Evolutionary conservation across 495 filamentous ascomycete species (phyloP).

Genomic region (Neurospora sp.): DNA sequence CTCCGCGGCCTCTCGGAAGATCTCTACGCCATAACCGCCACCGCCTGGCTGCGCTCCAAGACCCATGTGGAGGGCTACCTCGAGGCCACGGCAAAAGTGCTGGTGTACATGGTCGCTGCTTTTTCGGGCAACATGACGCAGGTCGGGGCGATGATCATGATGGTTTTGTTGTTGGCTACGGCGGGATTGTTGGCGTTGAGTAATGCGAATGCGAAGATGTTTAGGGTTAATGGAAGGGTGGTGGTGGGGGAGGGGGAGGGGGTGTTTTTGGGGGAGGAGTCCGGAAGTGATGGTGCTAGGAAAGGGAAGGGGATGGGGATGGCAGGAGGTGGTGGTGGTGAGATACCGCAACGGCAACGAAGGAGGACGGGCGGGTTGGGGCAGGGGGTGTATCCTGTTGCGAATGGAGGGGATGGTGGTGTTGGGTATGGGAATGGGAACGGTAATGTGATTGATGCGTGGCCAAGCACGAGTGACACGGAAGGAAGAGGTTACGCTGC

Average conservation of each 20-base stretch:
- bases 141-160: conserved; percentile 36
- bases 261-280: neutral
- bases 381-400: neutral
- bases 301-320: neutral
- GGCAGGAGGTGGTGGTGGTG: neutral
- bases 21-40: conserved; percentile 47
- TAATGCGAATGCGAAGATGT: conserved; percentile 35
- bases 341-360: neutral
- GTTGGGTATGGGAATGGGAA: neutral
- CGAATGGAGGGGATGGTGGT: neutral
- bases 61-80: conserved; percentile 39
- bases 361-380: neutral
- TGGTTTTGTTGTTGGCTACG: conserved; percentile 38
- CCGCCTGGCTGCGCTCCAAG: conserved; percentile 44
- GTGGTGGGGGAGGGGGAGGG: neutral
- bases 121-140: conserved; percentile 41
- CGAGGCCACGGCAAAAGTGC: conserved; percentile 9
- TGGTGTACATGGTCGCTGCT: conserved; percentile 37
- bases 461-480: neutral
- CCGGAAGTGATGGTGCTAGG: neutral
- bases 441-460: neutral
- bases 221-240: conserved; percentile 28
- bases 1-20: conserved; percentile 44
- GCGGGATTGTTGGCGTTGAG: conserved; percentile 41
- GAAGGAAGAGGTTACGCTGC: neutral